Conservation (phyloP, 306 rosid genomes). For the Inga laurina region DNA sequence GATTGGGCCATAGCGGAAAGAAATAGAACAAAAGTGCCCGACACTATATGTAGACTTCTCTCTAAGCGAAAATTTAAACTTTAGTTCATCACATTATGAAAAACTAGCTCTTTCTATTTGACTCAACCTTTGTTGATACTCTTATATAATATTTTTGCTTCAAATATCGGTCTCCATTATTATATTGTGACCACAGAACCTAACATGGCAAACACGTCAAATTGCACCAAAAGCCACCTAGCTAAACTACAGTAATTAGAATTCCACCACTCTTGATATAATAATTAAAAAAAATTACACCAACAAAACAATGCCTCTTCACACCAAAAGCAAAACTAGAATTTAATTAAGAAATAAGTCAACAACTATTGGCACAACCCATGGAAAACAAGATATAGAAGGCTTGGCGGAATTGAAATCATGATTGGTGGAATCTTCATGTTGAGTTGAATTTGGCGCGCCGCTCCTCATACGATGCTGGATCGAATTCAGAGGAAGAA, state of each 20-base stretch:
- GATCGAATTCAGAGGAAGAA: slow-evolving; percentile 30
- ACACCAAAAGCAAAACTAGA: not conserved
- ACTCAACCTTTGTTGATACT: too few relatives aligned
- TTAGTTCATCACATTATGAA: too few relatives aligned
- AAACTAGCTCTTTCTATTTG: too few relatives aligned
- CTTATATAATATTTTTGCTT: not conserved
- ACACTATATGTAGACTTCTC: too few relatives aligned
- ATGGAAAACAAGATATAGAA: not conserved
- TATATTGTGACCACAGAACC: not conserved
- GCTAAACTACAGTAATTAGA: not conserved
- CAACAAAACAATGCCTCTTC: not conserved
- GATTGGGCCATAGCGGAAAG: too few relatives aligned
- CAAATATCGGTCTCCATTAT: not conserved
- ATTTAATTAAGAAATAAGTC: not conserved
- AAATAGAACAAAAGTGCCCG: too few relatives aligned
- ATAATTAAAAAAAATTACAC: not conserved
- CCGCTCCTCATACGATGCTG: slow-evolving; percentile 91
- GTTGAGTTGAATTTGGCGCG: slow-evolving; percentile 57
- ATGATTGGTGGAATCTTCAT: slow-evolving; percentile 33
- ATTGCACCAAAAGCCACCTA: not conserved
- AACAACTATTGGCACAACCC: slow-evolving; percentile 4
- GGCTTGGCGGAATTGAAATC: slow-evolving; percentile 12
- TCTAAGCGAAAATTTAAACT: too few relatives aligned
- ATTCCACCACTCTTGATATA: not conserved
- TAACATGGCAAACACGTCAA: not conserved